Percentiles rank a stretch among this genome's conserved stretches.
phyloP scores from a whole-genome alignment of 1,284 basidiomycete species.

The Sanguinoderma infundibulare region DNA sequence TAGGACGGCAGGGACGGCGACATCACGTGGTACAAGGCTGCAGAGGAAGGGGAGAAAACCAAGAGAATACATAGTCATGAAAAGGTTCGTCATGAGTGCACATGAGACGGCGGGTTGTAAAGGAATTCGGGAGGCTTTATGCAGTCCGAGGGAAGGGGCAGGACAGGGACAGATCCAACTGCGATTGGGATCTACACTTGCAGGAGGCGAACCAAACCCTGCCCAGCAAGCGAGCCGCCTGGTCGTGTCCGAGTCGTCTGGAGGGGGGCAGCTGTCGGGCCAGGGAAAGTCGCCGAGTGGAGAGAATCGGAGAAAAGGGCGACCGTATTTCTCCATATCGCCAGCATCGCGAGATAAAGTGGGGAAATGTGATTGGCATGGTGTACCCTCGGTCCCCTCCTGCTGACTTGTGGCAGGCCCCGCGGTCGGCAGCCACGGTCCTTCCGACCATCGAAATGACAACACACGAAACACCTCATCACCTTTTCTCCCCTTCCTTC shows the following conservation, averaged over 20 bases:
- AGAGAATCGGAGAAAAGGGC: conserved; percentile 1
- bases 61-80: conserved; percentile 44
- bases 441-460: conserved; percentile 20
- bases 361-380: conserved; percentile 22
- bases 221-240: conserved; percentile 10
- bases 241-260: not conserved
- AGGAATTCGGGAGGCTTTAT: conserved; percentile 20
- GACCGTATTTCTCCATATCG: conserved; percentile 14
- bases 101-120: conserved; percentile 15
- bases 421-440: conserved; percentile 12
- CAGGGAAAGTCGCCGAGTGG: not conserved
- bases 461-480: conserved; percentile 9
- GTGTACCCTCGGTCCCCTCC: conserved; percentile 2
- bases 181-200: conserved; percentile 21
- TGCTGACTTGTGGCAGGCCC: not conserved
- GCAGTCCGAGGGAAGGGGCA: conserved; percentile 18
- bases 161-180: conserved; percentile 13
- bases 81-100: conserved; percentile 18
- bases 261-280: not conserved
- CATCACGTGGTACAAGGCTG: conserved; percentile 59
- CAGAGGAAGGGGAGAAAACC: conserved; percentile 62
- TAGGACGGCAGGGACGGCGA: conserved; percentile 56
- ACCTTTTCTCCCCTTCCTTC: not conserved
- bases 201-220: not conserved
- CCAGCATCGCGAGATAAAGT: conserved; percentile 16